phyloP scores from a whole-genome alignment of 495 filamentous ascomycete species.

The Xylaria sp. region DNA sequence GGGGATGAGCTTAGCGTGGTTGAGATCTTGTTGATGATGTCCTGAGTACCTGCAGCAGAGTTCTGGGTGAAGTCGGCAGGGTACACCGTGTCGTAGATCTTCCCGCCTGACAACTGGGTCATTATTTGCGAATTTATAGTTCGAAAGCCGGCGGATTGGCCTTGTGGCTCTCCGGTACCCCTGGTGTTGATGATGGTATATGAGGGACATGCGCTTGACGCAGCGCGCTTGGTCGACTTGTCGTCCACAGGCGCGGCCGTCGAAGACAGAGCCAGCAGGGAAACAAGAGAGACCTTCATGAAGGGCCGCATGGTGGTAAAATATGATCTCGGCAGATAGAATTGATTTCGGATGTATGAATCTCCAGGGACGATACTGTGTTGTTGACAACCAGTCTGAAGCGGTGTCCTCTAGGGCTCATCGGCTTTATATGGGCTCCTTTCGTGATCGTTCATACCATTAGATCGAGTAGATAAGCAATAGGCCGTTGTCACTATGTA shows the following conservation, averaged over 20 bases:
- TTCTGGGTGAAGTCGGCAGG: constrained; percentile 14
- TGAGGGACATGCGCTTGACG: constrained; percentile 5
- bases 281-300: neutral
- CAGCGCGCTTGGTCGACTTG: constrained; percentile 2
- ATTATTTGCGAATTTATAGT: constrained; percentile 21
- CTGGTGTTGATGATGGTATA: constrained; percentile 25
- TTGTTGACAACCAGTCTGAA: neutral
- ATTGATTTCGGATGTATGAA: neutral
- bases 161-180: constrained; percentile 12
- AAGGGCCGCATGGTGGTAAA: constrained; percentile 7
- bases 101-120: constrained; percentile 10
- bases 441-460: neutral
- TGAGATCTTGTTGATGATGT: constrained; percentile 18
- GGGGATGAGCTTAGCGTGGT: neutral
- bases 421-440: neutral
- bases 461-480: neutral
- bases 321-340: neutral
- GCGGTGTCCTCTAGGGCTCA: neutral
- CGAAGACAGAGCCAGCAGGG: neutral
- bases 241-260: constrained; percentile 7
- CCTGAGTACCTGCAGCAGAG: neutral
- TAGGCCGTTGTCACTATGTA: neutral
- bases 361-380: neutral
- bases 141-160: constrained; percentile 14
- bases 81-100: constrained; percentile 22